These are phyloP conservation scores for Suillus discolor DNA, from an alignment of 768 basidiomycete species.

Conservation along the genomic window DNA sequence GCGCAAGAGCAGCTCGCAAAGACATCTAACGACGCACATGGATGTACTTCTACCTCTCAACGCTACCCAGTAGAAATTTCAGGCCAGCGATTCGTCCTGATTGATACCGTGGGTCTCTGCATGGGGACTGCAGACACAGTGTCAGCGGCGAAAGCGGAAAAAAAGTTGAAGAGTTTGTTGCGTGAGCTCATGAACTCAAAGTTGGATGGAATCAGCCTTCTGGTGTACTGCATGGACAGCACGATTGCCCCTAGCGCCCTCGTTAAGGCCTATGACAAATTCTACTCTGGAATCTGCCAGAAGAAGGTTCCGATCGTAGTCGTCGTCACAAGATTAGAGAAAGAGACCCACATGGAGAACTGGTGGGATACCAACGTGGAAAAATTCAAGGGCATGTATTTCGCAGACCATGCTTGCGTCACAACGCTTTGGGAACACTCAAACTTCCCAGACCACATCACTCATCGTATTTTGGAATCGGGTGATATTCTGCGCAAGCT, in stretches of 20 bases:
- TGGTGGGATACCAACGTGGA: background rate
- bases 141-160: background rate
- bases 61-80: background rate
- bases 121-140: background rate
- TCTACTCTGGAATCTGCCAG: background rate
- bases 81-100: background rate
- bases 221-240: background rate
- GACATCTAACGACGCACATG: background rate
- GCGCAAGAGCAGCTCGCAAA: background rate
- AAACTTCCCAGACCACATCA: background rate
- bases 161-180: background rate
- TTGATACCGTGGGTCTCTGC: background rate
- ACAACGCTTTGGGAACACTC: background rate
- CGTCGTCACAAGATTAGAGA: background rate
- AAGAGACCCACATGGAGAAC: background rate
- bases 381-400: background rate
- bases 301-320: background rate
- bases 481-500: background rate
- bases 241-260: background rate
- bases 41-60: background rate
- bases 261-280: background rate
- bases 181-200: background rate
- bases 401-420: background rate
- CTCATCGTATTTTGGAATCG: background rate
- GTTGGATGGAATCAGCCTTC: background rate